Evolutionary conservation across 768 basidiomycete genomes (phyloP).

Genomic region (Pisolithus sp.): DNA sequence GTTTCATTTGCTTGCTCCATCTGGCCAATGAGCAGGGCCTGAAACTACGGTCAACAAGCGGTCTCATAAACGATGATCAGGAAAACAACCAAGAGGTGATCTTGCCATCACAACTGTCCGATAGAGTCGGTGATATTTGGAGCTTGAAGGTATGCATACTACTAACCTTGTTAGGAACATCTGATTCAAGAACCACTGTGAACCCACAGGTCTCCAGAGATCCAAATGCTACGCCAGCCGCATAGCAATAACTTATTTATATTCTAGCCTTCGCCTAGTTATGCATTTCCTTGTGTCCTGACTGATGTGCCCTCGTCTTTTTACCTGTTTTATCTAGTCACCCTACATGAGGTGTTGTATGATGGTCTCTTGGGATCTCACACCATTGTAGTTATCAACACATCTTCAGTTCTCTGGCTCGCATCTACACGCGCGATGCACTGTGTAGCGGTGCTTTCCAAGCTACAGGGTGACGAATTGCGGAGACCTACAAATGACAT

Average conservation of each 20-base stretch:
- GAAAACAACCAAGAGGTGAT: conserved; percentile 26
- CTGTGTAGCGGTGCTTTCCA: too few species aligned
- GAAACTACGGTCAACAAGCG: conserved; percentile 54
- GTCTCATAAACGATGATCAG: conserved; percentile 31
- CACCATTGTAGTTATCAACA: neutral
- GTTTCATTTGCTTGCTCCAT: conserved; percentile 96
- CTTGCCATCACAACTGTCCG: conserved; percentile 32
- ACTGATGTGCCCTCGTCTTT: neutral
- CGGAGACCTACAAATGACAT: too few species aligned
- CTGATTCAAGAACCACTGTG: neutral
- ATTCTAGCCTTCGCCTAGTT: conserved; percentile 6
- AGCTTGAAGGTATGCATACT: conserved; percentile 61
- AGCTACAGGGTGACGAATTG: too few species aligned
- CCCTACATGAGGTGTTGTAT: neutral
- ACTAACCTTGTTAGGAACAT: neutral
- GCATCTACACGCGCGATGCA: too few species aligned
- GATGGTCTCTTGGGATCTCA: neutral
- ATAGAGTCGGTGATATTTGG: conserved; percentile 68
- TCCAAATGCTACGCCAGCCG: conserved; percentile 26
- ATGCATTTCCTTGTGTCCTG: conserved; percentile 3
- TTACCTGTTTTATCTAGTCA: conserved; percentile 4
- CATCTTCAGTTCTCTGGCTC: too few species aligned
- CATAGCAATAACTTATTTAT: conserved; percentile 23
- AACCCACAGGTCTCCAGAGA: conserved; percentile 41
- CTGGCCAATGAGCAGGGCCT: conserved; percentile 95